These are phyloP conservation scores for Lithohypha guttulata DNA, from an alignment of 2,329 filamentous ascomycete species.

Conservation along the genomic window DNA sequence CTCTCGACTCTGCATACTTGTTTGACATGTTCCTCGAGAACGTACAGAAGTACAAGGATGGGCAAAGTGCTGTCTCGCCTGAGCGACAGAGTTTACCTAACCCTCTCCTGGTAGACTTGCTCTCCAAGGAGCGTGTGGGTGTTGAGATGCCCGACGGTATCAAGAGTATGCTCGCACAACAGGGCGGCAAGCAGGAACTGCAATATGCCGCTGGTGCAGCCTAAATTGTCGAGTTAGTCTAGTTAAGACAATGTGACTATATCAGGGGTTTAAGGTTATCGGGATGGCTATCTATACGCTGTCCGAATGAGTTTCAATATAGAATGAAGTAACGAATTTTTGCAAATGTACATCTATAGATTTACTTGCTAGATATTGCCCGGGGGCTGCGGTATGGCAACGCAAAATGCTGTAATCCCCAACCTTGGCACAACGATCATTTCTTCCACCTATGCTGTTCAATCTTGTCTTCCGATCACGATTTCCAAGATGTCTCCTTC, in stretches of 20 bases:
- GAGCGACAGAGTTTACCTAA: conserved; percentile 78
- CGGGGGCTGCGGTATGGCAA: too few species aligned
- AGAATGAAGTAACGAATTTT: too few species aligned
- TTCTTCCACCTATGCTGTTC: conserved; percentile 6
- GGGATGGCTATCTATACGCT: too few species aligned
- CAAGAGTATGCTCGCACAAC: conserved; percentile 29
- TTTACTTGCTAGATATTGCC: too few species aligned
- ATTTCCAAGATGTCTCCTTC: too few species aligned
- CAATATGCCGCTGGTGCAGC: conserved; percentile 21
- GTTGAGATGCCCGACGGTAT: conserved; percentile 59
- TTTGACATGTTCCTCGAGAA: conserved; percentile 95
- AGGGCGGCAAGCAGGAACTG: conserved; percentile 11
- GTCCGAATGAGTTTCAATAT: too few species aligned
- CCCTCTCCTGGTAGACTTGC: conserved; percentile 76
- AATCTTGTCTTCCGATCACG: background rate
- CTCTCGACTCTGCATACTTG: conserved; percentile 87
- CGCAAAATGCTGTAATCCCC: too few species aligned
- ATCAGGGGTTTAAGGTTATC: too few species aligned
- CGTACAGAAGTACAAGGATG: conserved; percentile 79
- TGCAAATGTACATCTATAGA: too few species aligned
- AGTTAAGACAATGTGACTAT: too few species aligned
- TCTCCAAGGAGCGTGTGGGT: conserved; percentile 89
- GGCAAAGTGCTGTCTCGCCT: conserved; percentile 57
- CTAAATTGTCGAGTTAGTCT: too few species aligned
- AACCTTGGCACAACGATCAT: too few species aligned